phyloP scores from a whole-genome alignment of 2,329 filamentous ascomycete species.

The Trichoderma arundinaceum region DNA sequence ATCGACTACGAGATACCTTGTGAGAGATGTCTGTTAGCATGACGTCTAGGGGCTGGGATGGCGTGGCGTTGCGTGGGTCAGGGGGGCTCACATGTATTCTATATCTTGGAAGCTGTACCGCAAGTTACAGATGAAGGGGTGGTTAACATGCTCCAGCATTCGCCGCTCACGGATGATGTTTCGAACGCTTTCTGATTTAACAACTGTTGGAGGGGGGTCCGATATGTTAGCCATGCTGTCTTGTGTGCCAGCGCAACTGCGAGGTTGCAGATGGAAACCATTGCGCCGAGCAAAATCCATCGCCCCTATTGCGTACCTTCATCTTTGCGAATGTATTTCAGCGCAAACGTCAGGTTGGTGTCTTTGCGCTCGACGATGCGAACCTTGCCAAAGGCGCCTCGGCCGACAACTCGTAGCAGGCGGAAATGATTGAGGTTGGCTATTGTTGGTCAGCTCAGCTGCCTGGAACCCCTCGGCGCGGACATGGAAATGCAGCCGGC shows the following conservation, averaged over 20 bases:
- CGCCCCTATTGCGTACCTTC: conserved; percentile 69
- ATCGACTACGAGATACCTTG: conserved; percentile 94
- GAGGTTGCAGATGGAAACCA: not conserved
- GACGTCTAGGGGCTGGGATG: not conserved
- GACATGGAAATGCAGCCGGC: conserved; percentile 10
- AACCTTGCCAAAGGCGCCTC: conserved; percentile 98
- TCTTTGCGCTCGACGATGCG: conserved; percentile 98
- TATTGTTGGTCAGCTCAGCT: conserved; percentile 46
- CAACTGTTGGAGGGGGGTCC: conserved; percentile 63
- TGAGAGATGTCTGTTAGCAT: conserved; percentile 6
- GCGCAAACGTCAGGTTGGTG: conserved; percentile 87
- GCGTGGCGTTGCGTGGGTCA: not conserved
- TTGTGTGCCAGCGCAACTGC: not conserved
- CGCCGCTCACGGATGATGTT: conserved; percentile 97
- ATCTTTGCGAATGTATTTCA: conserved; percentile 99
- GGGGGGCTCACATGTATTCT: conserved; percentile 82
- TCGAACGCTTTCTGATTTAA: conserved; percentile 94
- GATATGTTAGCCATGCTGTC: conserved; percentile 35
- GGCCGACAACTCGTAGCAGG: conserved; percentile 90
- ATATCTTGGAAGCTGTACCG: conserved; percentile 99
- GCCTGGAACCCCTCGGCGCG: not conserved
- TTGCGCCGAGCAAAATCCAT: not conserved
- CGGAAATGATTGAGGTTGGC: conserved; percentile 98
- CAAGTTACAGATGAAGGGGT: conserved; percentile 97
- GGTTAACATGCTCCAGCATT: conserved; percentile 98